These are phyloP conservation scores for Ilyonectria mors-panacis DNA, from an alignment of 2,329 filamentous ascomycete species.

Conservation along the genomic window DNA sequence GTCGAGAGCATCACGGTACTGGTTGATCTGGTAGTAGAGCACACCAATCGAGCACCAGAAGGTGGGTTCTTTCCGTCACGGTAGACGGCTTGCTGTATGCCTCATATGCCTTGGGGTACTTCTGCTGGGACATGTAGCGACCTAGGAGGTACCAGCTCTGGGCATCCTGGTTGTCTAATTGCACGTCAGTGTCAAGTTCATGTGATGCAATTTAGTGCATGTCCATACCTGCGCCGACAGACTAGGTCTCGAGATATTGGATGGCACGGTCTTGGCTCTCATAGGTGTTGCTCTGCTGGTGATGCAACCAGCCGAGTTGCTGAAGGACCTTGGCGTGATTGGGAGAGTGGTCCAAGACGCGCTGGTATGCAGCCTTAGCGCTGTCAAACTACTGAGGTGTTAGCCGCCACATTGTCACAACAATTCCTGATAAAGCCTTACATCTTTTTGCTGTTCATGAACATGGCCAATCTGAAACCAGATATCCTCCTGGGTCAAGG, in stretches of 20 bases:
- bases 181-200: constrained; percentile 16
- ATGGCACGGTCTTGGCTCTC: constrained; percentile 96
- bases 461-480: constrained; percentile 99
- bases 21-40: constrained; percentile 99
- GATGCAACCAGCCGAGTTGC: constrained; percentile 97
- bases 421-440: constrained; percentile 65
- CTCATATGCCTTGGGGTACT: constrained; percentile 98
- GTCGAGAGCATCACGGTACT: constrained; percentile 97
- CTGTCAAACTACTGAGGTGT: constrained; percentile 82
- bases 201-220: too few species aligned
- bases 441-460: constrained; percentile 98
- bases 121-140: constrained; percentile 99
- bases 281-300: constrained; percentile 94
- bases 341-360: constrained; percentile 93
- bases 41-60: constrained; percentile 99
- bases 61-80: constrained; percentile 95
- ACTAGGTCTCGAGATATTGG: constrained; percentile 93
- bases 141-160: constrained; percentile 99
- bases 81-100: constrained; percentile 98
- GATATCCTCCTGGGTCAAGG: constrained; percentile 96
- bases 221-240: constrained; percentile 86
- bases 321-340: constrained; percentile 98
- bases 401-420: constrained; percentile 48
- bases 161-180: constrained; percentile 88
- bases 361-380: constrained; percentile 92